phyloP scores from a whole-genome alignment of 2,329 filamentous ascomycete genomes.

The Berkeleyomyces rouxiae region DNA sequence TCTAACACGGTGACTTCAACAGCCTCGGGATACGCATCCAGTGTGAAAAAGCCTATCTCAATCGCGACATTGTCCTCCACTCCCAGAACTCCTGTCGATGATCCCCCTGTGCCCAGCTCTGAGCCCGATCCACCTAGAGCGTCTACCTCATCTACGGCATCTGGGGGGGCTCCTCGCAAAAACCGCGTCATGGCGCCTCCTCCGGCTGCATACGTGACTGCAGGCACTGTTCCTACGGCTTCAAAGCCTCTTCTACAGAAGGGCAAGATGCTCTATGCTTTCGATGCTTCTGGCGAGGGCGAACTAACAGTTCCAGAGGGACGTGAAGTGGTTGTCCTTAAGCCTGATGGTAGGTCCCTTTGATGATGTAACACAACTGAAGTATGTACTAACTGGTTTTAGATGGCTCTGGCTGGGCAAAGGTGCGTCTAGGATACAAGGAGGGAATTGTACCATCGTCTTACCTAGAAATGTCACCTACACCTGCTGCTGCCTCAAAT shows the following conservation, averaged over 20 bases:
- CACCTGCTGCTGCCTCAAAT: constrained; percentile 26
- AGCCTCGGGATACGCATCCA: constrained; percentile 73
- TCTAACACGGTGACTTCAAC: constrained; percentile 82
- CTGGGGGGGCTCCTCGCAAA: constrained; percentile 28
- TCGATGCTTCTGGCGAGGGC: constrained; percentile 63
- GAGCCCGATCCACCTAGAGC: constrained; percentile 16
- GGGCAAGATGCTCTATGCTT: constrained; percentile 80
- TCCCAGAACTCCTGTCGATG: constrained; percentile 28
- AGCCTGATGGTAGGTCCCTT: constrained; percentile 62
- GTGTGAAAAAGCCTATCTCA: constrained; percentile 59
- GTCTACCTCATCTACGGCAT: constrained; percentile 10
- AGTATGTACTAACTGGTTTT: constrained; percentile 18
- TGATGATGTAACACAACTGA: constrained; percentile 4
- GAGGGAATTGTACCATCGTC: constrained; percentile 76
- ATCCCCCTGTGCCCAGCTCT: constrained; percentile 21
- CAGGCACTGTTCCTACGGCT: constrained; percentile 37
- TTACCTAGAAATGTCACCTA: constrained; percentile 54
- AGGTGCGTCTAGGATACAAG: constrained; percentile 55
- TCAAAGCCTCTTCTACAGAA: constrained; percentile 30
- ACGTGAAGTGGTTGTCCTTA: constrained; percentile 58
- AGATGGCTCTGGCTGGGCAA: constrained; percentile 90
- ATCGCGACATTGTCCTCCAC: constrained; percentile 27
- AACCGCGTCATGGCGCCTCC: constrained; percentile 76
- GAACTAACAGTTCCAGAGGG: constrained; percentile 71
- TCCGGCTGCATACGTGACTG: constrained; percentile 61